Evolutionary conservation across 108 stramenopile genomes (phyloP).

Genomic region (Cyclotella baltica): DNA sequence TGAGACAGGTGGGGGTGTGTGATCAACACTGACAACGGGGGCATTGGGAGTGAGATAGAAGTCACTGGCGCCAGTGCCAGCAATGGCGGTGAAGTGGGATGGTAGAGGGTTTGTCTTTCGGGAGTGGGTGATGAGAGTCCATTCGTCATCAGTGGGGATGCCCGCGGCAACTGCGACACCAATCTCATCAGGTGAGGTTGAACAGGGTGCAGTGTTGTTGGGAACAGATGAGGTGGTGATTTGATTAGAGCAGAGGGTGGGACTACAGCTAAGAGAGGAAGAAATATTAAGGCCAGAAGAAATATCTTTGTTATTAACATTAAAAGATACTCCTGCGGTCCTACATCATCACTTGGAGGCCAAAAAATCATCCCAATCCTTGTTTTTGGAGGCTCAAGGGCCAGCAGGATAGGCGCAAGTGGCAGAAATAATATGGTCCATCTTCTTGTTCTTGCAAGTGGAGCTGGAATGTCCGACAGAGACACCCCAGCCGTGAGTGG

Average conservation of each 20-base stretch:
- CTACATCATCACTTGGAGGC: too few relatives aligned
- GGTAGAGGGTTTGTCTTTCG: not conserved
- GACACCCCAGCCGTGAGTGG: not conserved
- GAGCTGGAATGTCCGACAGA: not conserved
- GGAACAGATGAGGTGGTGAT: too few relatives aligned
- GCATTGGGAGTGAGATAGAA: not conserved
- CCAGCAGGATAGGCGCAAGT: not conserved
- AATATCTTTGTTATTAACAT: too few relatives aligned
- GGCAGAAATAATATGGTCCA: not conserved
- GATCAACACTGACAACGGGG: not conserved
- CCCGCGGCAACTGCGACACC: too few relatives aligned
- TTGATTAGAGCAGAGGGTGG: not conserved
- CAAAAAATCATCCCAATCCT: not conserved
- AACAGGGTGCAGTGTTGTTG: slow-evolving; percentile 4
- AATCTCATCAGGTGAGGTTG: too few relatives aligned
- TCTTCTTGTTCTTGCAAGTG: slow-evolving; percentile 15
- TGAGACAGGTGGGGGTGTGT: not conserved
- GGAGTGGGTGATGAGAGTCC: not conserved
- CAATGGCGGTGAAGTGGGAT: not conserved
- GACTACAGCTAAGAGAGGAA: too few relatives aligned
- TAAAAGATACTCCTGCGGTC: too few relatives aligned
- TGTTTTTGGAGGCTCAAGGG: not conserved
- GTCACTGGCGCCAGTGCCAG: not conserved
- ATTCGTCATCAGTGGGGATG: not conserved
- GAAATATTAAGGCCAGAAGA: too few relatives aligned